These are phyloP conservation scores for Apiospora koreana DNA, from an alignment of 2,329 filamentous ascomycete species.

Conservation along the genomic window DNA sequence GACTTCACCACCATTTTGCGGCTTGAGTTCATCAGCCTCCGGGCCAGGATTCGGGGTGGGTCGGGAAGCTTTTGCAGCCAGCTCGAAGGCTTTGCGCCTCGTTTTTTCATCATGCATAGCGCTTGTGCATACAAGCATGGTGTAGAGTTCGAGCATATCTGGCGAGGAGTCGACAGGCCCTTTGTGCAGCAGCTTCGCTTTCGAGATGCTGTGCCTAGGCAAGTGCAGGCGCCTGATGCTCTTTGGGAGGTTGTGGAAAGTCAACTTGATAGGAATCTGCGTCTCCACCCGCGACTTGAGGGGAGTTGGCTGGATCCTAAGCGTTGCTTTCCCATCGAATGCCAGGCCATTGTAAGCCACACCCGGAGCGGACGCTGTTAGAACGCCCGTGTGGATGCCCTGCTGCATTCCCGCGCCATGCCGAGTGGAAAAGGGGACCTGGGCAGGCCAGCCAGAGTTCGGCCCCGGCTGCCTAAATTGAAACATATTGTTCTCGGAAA, in stretches of 20 bases:
- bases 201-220: slow-evolving; percentile 88
- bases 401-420: not conserved
- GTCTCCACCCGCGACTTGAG: slow-evolving; percentile 93
- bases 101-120: slow-evolving; percentile 77
- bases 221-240: slow-evolving; percentile 82
- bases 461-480: not conserved
- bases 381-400: not conserved
- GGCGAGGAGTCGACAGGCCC: slow-evolving; percentile 63
- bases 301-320: slow-evolving; percentile 68
- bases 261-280: slow-evolving; percentile 87
- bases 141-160: slow-evolving; percentile 78
- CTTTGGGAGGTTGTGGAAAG: slow-evolving; percentile 71
- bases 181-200: slow-evolving; percentile 86
- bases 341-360: slow-evolving; percentile 19
- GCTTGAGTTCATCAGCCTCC: slow-evolving; percentile 67
- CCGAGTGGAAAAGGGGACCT: not conserved
- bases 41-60: slow-evolving; percentile 41
- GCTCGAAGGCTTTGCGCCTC: slow-evolving; percentile 66
- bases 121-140: slow-evolving; percentile 86
- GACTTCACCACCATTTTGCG: slow-evolving; percentile 89
- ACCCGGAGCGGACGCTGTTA: slow-evolving; percentile 20
- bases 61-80: slow-evolving; percentile 48
- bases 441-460: not conserved
- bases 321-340: slow-evolving; percentile 33
- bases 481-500: slow-evolving; percentile 11